A percentile compares a stretch with the other conserved stretches of the same genome.
phyloP scores from a whole-genome alignment of 2,329 filamentous ascomycete species.

The Ascochyta rabiei region DNA sequence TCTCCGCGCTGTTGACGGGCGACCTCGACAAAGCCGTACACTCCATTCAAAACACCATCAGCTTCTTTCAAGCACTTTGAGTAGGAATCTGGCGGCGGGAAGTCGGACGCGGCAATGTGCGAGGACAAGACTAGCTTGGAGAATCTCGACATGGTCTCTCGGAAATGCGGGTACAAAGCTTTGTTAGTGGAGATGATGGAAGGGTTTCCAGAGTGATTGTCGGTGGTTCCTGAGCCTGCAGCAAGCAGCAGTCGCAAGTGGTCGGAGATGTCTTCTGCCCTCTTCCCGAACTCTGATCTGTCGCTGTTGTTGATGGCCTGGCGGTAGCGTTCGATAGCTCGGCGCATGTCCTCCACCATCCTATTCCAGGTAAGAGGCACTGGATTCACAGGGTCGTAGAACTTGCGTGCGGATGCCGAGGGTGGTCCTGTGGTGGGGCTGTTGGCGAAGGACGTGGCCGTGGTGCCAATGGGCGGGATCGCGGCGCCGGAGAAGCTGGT shows the following conservation, averaged over 20 bases:
- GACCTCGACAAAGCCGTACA: slow-evolving; percentile 95
- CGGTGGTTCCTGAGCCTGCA: slow-evolving; percentile 93
- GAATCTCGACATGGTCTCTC: slow-evolving; percentile 99
- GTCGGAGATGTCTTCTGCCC: slow-evolving; percentile 98
- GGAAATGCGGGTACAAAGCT: slow-evolving; percentile 92
- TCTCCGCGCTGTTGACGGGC: slow-evolving; percentile 92
- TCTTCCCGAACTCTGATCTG: slow-evolving; percentile 87
- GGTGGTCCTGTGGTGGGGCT: slow-evolving; percentile 51
- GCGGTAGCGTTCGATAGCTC: slow-evolving; percentile 86
- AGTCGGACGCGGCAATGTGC: slow-evolving; percentile 95
- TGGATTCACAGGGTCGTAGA: slow-evolving; percentile 87
- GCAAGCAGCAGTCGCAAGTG: slow-evolving; percentile 92
- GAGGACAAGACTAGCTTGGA: slow-evolving; percentile 98
- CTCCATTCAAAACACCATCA: slow-evolving; percentile 91
- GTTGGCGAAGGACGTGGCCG: slow-evolving; percentile 62
- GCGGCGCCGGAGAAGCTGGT: slow-evolving; percentile 55
- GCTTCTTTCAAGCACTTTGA: slow-evolving; percentile 96
- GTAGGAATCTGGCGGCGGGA: slow-evolving; percentile 90
- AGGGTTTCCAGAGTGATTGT: slow-evolving; percentile 97
- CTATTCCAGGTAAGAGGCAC: slow-evolving; percentile 86
- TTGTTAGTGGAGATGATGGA: slow-evolving; percentile 99
- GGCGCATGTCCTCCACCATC: slow-evolving; percentile 90
- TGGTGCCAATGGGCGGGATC: slow-evolving; percentile 57
- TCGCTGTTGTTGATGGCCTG: slow-evolving; percentile 84
- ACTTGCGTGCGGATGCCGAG: slow-evolving; percentile 68